phyloP scores from a whole-genome alignment of 2,329 filamentous ascomycete genomes.

The Fusarium zealandicum region DNA sequence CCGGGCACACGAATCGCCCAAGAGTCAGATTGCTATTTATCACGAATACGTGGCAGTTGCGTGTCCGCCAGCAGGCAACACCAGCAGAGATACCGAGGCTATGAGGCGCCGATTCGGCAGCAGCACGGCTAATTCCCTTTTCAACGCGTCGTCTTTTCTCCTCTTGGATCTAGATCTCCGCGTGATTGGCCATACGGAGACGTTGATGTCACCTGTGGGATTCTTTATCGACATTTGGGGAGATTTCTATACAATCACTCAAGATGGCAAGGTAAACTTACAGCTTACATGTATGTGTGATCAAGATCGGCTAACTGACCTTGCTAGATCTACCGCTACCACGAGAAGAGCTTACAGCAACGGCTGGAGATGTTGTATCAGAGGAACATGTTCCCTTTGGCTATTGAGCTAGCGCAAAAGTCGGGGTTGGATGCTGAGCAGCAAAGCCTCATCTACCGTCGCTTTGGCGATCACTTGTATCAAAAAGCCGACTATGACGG shows the following conservation, averaged over 20 bases:
- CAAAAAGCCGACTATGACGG: conserved; percentile 96
- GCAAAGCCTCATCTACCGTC: conserved; percentile 90
- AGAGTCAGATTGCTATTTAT: conserved; percentile 80
- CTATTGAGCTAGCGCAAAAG: conserved; percentile 92
- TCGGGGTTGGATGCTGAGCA: conserved; percentile 80
- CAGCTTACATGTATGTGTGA: conserved; percentile 5
- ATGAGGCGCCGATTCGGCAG: conserved; percentile 77
- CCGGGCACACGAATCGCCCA: conserved; percentile 89
- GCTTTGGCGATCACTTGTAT: conserved; percentile 93
- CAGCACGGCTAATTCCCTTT: conserved; percentile 73
- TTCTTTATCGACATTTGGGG: conserved; percentile 88
- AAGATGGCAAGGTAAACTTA: conserved; percentile 81
- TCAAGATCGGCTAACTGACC: conserved; percentile 22
- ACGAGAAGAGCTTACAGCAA: conserved; percentile 88
- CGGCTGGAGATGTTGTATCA: conserved; percentile 94
- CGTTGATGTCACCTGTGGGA: conserved; percentile 80
- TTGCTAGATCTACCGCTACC: conserved; percentile 78
- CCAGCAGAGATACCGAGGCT: conserved; percentile 63
- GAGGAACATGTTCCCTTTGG: conserved; percentile 88
- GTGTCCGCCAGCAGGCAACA: conserved; percentile 71
- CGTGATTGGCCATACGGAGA: conserved; percentile 88
- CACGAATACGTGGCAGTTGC: conserved; percentile 88
- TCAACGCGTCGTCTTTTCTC: conserved; percentile 87
- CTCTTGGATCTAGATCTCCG: conserved; percentile 91
- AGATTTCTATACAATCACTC: conserved; percentile 86